A percentile compares a stretch with the other conserved stretches of the same genome.
Conservation (phyloP, 495 filamentous ascomycete genomes). For the Podospora sp. region DNA sequence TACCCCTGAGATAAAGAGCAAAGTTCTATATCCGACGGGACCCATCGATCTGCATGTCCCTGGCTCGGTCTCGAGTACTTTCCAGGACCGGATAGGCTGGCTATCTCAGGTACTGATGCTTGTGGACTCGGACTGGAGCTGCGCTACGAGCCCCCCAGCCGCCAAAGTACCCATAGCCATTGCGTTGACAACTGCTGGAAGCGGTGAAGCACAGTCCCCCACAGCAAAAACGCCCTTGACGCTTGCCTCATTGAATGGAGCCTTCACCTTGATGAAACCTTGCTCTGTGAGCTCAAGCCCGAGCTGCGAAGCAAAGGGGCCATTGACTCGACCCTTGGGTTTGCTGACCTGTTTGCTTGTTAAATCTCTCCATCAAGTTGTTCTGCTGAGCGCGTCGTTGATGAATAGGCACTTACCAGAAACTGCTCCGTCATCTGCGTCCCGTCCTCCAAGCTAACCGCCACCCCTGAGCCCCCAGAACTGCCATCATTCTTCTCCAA, state of each 20-base stretch:
- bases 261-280: conserved; percentile 23
- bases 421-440: conserved; percentile 22
- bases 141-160: neutral
- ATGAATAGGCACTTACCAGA: conserved; percentile 11
- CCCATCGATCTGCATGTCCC: no score
- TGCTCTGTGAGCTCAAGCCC: conserved; percentile 20
- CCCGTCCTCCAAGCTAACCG: conserved; percentile 24
- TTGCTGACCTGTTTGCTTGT: neutral
- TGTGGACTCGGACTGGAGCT: conserved; percentile 5
- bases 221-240: conserved; percentile 31
- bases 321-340: conserved; percentile 23
- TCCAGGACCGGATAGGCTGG: no score
- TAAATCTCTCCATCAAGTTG: no score
- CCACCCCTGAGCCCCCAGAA: neutral
- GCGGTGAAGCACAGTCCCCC: conserved; percentile 25
- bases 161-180: neutral
- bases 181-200: conserved; percentile 3
- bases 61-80: no score
- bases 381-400: no score
- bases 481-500: neutral
- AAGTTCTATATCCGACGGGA: no score
- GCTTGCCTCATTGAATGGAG: conserved; percentile 23
- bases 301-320: conserved; percentile 26
- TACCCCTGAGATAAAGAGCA: no score
- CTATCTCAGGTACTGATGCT: no score